A percentile compares a stretch with the other conserved stretches of the same genome.
Evolutionary conservation across 1,139 yeast genomes (phyloP).

Genomic region (Diutina mesorugosa): DNA sequence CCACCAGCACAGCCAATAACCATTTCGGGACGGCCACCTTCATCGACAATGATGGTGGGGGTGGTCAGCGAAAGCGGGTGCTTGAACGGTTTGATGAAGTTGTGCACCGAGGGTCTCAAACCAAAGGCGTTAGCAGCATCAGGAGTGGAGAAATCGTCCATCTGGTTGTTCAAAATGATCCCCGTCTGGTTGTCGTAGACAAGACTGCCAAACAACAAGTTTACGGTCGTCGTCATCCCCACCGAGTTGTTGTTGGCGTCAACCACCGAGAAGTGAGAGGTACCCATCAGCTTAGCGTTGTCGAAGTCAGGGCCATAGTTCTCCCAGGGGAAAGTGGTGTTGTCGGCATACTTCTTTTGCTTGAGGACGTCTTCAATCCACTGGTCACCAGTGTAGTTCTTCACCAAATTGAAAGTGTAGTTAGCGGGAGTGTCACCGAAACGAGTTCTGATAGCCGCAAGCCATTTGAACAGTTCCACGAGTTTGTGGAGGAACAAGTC

Average conservation of each 20-base stretch:
- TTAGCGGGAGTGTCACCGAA: constrained; percentile 47
- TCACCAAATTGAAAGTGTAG: constrained; percentile 14
- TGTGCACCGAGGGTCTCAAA: constrained; percentile 67
- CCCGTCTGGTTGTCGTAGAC: constrained; percentile 79
- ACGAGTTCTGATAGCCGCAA: constrained; percentile 71
- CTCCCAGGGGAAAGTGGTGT: constrained; percentile 51
- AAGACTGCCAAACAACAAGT: constrained; percentile 68
- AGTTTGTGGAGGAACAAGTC: constrained; percentile 44
- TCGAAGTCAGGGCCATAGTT: constrained; percentile 73
- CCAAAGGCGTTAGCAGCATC: constrained; percentile 61
- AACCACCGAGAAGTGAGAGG: constrained; percentile 72
- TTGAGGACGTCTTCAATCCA: constrained; percentile 45
- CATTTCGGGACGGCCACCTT: constrained; percentile 40
- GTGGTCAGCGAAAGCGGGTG: constrained; percentile 79
- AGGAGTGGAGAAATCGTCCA: constrained; percentile 92
- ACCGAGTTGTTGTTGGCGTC: constrained; percentile 68
- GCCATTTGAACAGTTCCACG: constrained; percentile 91
- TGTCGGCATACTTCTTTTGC: constrained; percentile 34
- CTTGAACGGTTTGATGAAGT: constrained; percentile 60
- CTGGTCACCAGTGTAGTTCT: constrained; percentile 18
- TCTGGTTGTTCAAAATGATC: constrained; percentile 71
- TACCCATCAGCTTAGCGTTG: constrained; percentile 69
- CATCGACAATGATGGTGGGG: constrained; percentile 49
- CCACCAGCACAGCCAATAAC: constrained; percentile 95
- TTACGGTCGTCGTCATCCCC: constrained; percentile 83